Base-by-base conservation (phyloP, 345 rosid species). In the Ricinus communis region DNA sequence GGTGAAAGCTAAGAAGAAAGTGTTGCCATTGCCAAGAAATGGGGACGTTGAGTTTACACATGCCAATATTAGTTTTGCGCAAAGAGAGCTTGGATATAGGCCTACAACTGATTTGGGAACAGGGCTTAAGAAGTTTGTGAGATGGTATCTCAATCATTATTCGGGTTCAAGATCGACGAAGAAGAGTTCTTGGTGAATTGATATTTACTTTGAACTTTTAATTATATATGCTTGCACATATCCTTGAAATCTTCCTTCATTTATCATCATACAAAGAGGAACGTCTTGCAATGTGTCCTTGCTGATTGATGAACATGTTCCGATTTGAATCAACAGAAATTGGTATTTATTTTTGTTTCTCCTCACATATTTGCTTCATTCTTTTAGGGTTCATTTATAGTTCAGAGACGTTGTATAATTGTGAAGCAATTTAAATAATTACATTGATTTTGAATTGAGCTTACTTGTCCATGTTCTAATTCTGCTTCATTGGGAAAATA, bases 111-210 rank as follows among this genome's bases (percentile, higher is more conserved):
- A 71, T 71, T 82, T 88, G 79, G 93, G 88, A 75, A 70, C 82
- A 0, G 96, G 96, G 41, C 28, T 87, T 76, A 88, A 84, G 74
- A 87, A 90, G 86, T 90, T 90, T 74, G 92, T 86, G 74, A 82
- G 78, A 69, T 87, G 96, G 96, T 91, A 88, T 27, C 72, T 83
- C 75, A 71, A 80, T 12, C 85, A 82, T 66, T 81, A 90, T 76
- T 61, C 77, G 8, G 79, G 69, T 28, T 80, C 87, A 13, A 85
- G 80, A n/a, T n/a, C n/a, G n/a, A n/a, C n/a, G 75, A 80, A 76
- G 77, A 85, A 78, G 80, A 75, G 24, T 62, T 47, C 69, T n/a
- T 49, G 41, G 69, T 65, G 69, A 65, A 28, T 65, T 4, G 14
- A 19, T 18, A 18, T 18, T 1, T 28, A 3, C 31, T 64, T 45